These are phyloP conservation scores for Dactylella cylindrospora DNA, from an alignment of 2,329 filamentous ascomycete genomes.

Conservation along the genomic window DNA sequence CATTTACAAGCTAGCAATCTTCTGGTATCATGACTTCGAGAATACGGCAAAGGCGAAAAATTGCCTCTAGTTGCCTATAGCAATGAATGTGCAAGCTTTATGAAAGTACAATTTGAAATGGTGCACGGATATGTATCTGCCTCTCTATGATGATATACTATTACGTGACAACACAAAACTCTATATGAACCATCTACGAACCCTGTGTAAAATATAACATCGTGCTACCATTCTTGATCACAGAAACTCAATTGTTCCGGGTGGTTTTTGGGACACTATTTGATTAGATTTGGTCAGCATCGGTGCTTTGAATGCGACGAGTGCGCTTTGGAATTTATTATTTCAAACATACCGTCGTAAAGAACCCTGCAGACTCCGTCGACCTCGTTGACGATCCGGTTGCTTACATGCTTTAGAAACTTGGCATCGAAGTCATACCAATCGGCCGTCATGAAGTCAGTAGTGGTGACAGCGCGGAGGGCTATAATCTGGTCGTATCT, in stretches of 20 bases:
- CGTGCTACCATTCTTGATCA: conserved; percentile 55
- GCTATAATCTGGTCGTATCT: conserved; percentile 66
- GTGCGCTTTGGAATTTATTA: not conserved
- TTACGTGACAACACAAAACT: too few species aligned
- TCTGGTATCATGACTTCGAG: too few species aligned
- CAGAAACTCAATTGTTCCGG: conserved; percentile 74
- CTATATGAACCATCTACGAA: conserved; percentile 6
- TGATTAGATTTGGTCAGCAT: conserved; percentile 39
- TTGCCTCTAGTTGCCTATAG: too few species aligned
- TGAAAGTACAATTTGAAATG: too few species aligned
- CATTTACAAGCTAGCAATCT: too few species aligned
- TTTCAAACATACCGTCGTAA: conserved; percentile 61
- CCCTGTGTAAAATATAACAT: too few species aligned
- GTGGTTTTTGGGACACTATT: conserved; percentile 65
- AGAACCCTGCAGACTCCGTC: conserved; percentile 70
- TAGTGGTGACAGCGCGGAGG: conserved; percentile 63
- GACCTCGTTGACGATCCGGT: conserved; percentile 73
- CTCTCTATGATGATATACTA: too few species aligned
- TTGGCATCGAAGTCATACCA: conserved; percentile 66
- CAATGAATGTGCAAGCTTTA: too few species aligned
- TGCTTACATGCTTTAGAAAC: conserved; percentile 67
- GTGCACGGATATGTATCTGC: too few species aligned
- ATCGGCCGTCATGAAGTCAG: conserved; percentile 73
- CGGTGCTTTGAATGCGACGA: not conserved
- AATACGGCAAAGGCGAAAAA: too few species aligned